Conservation (phyloP, 148 eudicot genomes). For the Vaccinium corymbosum region DNA sequence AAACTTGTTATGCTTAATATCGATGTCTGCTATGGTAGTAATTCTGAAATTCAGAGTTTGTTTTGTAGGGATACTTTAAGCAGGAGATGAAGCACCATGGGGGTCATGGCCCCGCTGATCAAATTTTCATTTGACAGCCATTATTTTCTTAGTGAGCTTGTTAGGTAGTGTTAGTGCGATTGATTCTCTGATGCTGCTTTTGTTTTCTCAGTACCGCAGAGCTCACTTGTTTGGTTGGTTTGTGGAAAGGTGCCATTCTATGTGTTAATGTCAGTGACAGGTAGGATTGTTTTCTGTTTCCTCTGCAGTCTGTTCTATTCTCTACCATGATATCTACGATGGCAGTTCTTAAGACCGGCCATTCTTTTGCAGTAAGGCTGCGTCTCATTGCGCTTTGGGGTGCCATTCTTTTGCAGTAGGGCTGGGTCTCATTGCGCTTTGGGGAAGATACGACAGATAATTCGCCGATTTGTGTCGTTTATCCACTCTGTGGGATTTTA, state of each 20-base stretch:
- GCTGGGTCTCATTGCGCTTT: not conserved
- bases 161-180: not conserved
- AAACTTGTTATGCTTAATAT: not conserved
- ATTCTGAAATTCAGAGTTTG: constrained; percentile 2
- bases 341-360: constrained; percentile 5
- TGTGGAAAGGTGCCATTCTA: constrained; percentile 11
- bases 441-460: not conserved
- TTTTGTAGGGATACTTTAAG: constrained; percentile 12
- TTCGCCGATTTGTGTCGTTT: not conserved
- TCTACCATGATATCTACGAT: not conserved
- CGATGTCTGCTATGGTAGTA: not conserved
- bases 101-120: not conserved
- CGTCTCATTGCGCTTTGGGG: not conserved
- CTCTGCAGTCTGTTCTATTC: not conserved
- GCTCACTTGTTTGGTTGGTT: not conserved
- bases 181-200: not conserved
- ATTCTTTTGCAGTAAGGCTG: not conserved
- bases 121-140: not conserved
- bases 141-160: not conserved
- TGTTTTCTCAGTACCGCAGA: not conserved
- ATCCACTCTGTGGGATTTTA: not conserved
- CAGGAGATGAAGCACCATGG: not conserved
- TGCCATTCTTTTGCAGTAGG: constrained; percentile 8
- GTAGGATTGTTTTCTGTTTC: constrained; percentile 1
- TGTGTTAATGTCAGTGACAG: constrained; percentile 1